Conservation (phyloP, 2,329 filamentous ascomycete genomes). For the Aspergillus sp. region DNA sequence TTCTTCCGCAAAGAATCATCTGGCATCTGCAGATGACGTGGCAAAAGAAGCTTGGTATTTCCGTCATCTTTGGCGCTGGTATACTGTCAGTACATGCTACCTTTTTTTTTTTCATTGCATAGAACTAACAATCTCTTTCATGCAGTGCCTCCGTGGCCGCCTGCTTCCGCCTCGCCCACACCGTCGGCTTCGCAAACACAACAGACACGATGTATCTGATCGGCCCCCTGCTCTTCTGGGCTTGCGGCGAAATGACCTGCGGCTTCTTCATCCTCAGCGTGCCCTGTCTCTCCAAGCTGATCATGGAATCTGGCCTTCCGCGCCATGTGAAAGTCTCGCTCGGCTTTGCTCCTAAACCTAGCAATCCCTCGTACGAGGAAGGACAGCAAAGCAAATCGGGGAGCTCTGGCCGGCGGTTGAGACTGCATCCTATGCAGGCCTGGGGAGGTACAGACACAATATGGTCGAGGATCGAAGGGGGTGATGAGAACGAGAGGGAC, state of each 20-base stretch:
- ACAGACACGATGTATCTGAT: slow-evolving; percentile 36
- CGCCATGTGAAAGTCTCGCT: background rate
- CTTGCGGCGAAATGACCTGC: slow-evolving; percentile 46
- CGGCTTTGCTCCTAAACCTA: background rate
- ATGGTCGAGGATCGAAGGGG: background rate
- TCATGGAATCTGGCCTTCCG: slow-evolving; percentile 24
- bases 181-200: slow-evolving; percentile 12
- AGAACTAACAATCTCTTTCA: background rate
- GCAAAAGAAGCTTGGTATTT: slow-evolving; percentile 33
- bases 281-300: slow-evolving; percentile 41
- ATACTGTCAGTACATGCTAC: slow-evolving; percentile 27
- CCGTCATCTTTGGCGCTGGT: slow-evolving; percentile 33
- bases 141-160: slow-evolving; percentile 44
- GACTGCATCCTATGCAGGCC: background rate
- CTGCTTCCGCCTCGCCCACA: slow-evolving; percentile 35
- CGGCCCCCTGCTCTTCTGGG: slow-evolving; percentile 46
- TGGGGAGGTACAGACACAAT: background rate
- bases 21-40: slow-evolving; percentile 33
- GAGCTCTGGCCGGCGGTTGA: background rate
- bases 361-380: background rate
- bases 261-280: slow-evolving; percentile 46
- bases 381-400: background rate
- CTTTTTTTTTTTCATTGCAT: background rate
- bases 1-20: slow-evolving; percentile 38
- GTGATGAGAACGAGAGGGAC: background rate